Evolutionary conservation across 108 stramenopile genomes (phyloP).

Genomic region (Discostella pseudostelligera): DNA sequence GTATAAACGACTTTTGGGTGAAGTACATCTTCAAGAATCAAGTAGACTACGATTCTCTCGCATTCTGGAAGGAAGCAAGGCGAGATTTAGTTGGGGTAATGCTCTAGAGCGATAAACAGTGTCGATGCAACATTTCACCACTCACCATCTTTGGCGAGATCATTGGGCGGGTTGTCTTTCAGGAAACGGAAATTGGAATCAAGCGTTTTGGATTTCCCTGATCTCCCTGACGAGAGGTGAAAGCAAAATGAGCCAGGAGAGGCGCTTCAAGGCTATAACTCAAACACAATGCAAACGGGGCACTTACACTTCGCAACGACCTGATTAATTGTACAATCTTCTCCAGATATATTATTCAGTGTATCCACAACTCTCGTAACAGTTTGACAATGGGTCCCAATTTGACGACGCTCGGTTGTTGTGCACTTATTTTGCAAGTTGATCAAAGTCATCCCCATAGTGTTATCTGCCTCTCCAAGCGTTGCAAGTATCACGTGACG

Average conservation of each 20-base stretch:
- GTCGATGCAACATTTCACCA: slow-evolving; percentile 57
- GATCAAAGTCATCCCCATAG: slow-evolving; percentile 18
- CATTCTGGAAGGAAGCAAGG: slow-evolving; percentile 17
- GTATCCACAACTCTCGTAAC: slow-evolving; percentile 48
- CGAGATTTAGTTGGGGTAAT: background rate
- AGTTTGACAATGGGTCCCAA: slow-evolving; percentile 62
- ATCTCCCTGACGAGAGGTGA: no score
- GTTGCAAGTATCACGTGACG: slow-evolving; percentile 58
- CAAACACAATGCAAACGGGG: no score
- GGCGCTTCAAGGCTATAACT: no score
- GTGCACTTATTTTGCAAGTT: slow-evolving; percentile 26
- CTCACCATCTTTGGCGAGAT: slow-evolving; percentile 65
- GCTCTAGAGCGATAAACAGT: slow-evolving; percentile 1
- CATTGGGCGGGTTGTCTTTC: slow-evolving; percentile 67
- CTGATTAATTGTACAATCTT: slow-evolving; percentile 61
- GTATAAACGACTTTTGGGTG: slow-evolving; percentile 49
- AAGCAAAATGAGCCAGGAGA: no score
- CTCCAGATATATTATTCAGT: slow-evolving; percentile 37
- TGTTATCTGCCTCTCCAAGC: slow-evolving; percentile 64
- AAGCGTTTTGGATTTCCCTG: slow-evolving; percentile 56
- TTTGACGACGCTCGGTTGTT: slow-evolving; percentile 47
- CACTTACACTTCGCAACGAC: slow-evolving; percentile 70
- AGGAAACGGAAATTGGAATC: slow-evolving; percentile 37
- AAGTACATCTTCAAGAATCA: slow-evolving; percentile 56
- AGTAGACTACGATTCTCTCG: slow-evolving; percentile 27